Percentiles rank a stretch among this genome's conserved stretches.
These are phyloP conservation scores for Primulina tabacum DNA, from an alignment of 257 asterid species.

Conservation along the genomic window DNA sequence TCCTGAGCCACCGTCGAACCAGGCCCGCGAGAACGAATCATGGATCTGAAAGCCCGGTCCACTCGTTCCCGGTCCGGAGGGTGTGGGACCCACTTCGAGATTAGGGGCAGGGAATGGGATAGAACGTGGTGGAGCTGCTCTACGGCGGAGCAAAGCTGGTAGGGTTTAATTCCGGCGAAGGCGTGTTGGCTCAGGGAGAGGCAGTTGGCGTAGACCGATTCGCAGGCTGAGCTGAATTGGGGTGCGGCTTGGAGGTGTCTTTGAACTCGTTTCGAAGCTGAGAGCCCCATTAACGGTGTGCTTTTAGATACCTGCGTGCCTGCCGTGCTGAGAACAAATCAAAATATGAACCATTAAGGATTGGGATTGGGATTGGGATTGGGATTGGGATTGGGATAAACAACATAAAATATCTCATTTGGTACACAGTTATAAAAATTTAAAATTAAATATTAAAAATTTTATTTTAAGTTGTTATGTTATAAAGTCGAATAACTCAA, in stretches of 20 bases:
- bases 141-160: slow-evolving; percentile 69
- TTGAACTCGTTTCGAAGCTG: slow-evolving; percentile 66
- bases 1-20: slow-evolving; percentile 22
- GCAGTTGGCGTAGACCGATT: slow-evolving; percentile 49
- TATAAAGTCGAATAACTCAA: too few relatives aligned
- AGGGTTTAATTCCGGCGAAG: slow-evolving; percentile 67
- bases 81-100: slow-evolving; percentile 58
- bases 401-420: too few relatives aligned
- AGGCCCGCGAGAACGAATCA: slow-evolving; percentile 24
- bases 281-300: slow-evolving; percentile 48
- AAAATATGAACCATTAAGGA: too few relatives aligned
- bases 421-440: too few relatives aligned
- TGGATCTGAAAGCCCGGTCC: slow-evolving; percentile 45
- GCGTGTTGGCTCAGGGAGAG: slow-evolving; percentile 67
- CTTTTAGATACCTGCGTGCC: fast-evolving
- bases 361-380: too few relatives aligned
- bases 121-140: slow-evolving; percentile 63
- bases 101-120: slow-evolving; percentile 39
- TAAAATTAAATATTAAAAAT: too few relatives aligned
- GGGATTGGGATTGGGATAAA: too few relatives aligned
- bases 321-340: too few relatives aligned
- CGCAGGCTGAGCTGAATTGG: slow-evolving; percentile 66
- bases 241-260: slow-evolving; percentile 42
- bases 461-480: too few relatives aligned
- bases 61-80: slow-evolving; percentile 62